Conservation (phyloP, 441 rosid genomes). For the Manihot esculenta region DNA sequence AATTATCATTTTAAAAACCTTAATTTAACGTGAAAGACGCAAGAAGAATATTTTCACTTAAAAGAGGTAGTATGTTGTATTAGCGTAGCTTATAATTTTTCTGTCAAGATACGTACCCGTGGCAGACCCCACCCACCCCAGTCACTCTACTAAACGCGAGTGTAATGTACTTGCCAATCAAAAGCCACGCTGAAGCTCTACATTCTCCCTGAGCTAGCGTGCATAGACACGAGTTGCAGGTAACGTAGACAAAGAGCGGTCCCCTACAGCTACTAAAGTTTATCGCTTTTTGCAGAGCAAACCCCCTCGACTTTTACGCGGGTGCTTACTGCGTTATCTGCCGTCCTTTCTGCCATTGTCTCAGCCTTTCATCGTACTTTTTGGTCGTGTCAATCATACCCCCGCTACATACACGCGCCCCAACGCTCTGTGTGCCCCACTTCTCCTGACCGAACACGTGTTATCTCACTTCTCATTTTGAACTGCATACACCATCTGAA, state of each 20-base stretch:
- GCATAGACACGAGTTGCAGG: neutral
- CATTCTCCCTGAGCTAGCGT: neutral
- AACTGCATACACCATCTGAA: neutral
- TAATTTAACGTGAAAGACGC: too few relatives aligned
- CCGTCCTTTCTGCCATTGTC: neutral
- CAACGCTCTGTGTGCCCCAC: too few relatives aligned
- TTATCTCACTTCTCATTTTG: neutral
- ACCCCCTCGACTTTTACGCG: constrained; percentile 71
- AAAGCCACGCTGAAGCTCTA: too few relatives aligned
- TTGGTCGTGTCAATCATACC: constrained; percentile 37
- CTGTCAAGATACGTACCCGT: too few relatives aligned
- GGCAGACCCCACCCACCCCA: too few relatives aligned
- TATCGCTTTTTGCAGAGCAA: constrained; percentile 23
- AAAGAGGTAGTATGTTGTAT: too few relatives aligned
- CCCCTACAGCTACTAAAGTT: constrained; percentile 25
- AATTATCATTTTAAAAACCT: too few relatives aligned
- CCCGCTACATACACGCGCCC: constrained; percentile 20
- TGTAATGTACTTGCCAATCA: neutral
- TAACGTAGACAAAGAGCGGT: neutral
- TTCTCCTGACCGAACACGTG: constrained; percentile 10
- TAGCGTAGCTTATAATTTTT: too few relatives aligned
- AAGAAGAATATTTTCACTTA: too few relatives aligned
- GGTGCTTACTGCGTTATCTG: constrained; percentile 24
- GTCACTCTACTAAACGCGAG: neutral
- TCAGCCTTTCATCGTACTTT: constrained; percentile 37